Evolutionary conservation across 306 rosid species (phyloP), one percentile per base, ranked within the genome.

Genomic region (Corylus avellana): DNA sequence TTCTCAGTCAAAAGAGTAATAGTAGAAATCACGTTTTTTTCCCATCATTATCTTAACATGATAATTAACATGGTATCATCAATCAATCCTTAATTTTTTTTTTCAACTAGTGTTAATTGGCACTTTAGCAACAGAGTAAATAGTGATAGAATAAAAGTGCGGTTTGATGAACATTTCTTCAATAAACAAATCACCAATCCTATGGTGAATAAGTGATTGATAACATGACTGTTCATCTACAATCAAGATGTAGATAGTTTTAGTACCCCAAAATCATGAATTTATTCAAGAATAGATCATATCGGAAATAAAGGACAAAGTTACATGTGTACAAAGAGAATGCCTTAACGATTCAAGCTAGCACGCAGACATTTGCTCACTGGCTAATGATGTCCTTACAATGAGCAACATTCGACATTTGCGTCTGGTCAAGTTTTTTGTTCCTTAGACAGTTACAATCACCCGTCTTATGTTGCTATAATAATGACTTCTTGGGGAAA

Each of bases 371-470:
- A 64, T 35, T 35, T 29, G 69, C 27, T 62, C 18, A 13, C 46
- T 5, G 32, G 35, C 46, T 32, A 16, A 27, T 25, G 12, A 3
- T 29, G 32, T 3, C 44, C 39, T 27, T 13, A 14, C 44, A 14
- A 61, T 58, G 14, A 17, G 12, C 39, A 12, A 18, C 25, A 37
- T 55, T 42, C 66, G 56, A 48, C n/a, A 68, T 11, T 2, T 79
- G 29, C 58, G 73, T 82, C 78, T 72, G 82, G 87, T 79, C 72
- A 86, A 57, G 50, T 81, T 50, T 57, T 17, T 66, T 32, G 50
- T 22, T 47, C 11, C 48, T 64, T 4, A 4, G 14, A 67, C 72
- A 18, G 50, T 67, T 67, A 67, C n/a, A 42, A 17, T 67, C 29
- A 67, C 9, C 70, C 29, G 1, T 37, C 47, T 64, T 25, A 64